Conservation (phyloP, 176 grass and related monocot species). For the barley (Hordeum vulgare) region DNA sequence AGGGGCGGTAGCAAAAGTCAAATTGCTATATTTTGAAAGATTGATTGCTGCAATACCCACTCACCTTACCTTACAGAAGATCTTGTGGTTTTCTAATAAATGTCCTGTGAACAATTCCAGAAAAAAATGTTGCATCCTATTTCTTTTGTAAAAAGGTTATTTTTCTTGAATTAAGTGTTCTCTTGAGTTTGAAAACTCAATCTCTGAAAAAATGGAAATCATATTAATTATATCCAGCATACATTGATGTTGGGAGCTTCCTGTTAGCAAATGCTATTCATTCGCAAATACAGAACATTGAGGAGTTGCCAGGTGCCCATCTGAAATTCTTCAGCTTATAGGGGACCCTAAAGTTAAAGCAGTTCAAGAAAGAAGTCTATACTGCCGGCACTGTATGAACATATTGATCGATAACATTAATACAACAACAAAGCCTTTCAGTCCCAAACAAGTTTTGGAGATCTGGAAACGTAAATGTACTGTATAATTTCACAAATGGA, state of each 20-base stretch:
- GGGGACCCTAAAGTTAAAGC: not conserved
- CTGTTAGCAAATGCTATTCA: not conserved
- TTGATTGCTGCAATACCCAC: not conserved
- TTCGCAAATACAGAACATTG: not conserved
- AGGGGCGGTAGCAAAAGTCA: not conserved
- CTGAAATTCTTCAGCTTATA: not conserved
- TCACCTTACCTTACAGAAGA: not conserved
- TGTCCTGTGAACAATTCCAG: not conserved
- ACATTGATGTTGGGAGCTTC: not conserved
- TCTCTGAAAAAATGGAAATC: not conserved
- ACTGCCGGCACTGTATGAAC: not conserved
- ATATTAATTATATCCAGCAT: not conserved
- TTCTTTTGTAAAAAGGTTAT: not conserved
- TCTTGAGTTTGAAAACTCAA: not conserved
- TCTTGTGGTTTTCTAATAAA: not conserved
- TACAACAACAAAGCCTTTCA: no score
- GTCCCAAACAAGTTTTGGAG: no score
- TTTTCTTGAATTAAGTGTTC: not conserved
- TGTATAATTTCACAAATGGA: not conserved
- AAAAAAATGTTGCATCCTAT: not conserved
- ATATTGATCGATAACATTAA: not conserved
- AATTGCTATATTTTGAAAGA: not conserved
- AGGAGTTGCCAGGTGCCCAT: not conserved
- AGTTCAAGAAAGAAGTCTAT: not conserved
- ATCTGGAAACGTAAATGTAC: not conserved